These are phyloP conservation scores for Candida labiduridarum DNA, from an alignment of 1,139 yeast genomes.

Conservation along the genomic window DNA sequence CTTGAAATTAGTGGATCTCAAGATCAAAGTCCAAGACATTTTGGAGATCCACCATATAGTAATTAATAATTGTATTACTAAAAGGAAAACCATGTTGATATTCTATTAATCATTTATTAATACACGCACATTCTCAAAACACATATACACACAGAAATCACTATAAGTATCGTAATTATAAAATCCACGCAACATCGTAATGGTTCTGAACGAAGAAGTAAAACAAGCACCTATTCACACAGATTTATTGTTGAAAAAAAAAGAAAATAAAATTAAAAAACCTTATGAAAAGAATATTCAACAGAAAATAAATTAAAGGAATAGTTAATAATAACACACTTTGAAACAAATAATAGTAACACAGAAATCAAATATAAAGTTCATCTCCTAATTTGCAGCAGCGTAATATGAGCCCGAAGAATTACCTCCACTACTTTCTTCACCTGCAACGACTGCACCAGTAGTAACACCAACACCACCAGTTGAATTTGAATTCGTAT, in stretches of 20 bases:
- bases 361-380: not conserved
- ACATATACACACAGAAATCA: too few relatives aligned
- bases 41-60: too few relatives aligned
- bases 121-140: not conserved
- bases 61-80: too few relatives aligned
- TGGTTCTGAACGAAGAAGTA: too few relatives aligned
- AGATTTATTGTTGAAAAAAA: too few relatives aligned
- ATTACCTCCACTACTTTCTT: not conserved
- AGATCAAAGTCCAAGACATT: too few relatives aligned
- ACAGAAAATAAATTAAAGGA: not conserved
- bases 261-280: not conserved
- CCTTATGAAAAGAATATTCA: too few relatives aligned
- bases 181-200: too few relatives aligned
- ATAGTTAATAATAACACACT: not conserved
- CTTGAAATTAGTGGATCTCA: too few relatives aligned
- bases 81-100: too few relatives aligned
- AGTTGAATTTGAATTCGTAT: not conserved
- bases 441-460: not conserved
- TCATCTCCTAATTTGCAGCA: not conserved
- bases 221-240: too few relatives aligned
- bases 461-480: slow-evolving; percentile 5
- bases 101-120: not conserved
- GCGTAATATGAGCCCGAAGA: slow-evolving; percentile 3
- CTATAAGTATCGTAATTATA: too few relatives aligned
- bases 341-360: slow-evolving; percentile 1